Base-by-base conservation (phyloP, 441 rosid genomes). In the Adansonia gregorii region DNA sequence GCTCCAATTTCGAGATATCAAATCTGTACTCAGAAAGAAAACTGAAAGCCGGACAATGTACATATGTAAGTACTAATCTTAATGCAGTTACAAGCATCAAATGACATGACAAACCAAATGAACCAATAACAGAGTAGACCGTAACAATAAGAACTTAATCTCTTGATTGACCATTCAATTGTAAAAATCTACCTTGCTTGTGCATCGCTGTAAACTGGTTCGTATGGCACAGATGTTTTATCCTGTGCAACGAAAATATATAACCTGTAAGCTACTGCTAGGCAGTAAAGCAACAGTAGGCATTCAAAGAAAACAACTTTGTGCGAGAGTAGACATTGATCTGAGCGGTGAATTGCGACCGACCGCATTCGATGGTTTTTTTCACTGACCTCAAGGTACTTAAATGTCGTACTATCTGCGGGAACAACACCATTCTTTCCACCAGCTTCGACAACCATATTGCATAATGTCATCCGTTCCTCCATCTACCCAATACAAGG, bases 391-490 rank as follows among this genome's bases (percentile, higher is more conserved):
- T 94, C 93, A 69, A 95, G 92, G 78, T 95, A 94, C 83, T 92
- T 86, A 78, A 89, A 90, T 74, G 99, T 95, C 8, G 94, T 95
- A 82, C 86, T 84, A 83, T 95, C 99, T 78, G 98, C 94, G 22
- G 98, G 97, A 75, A 95, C 87, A 75, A 95, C 93, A 69, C 99
- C 98, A 73, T 95, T 95, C 88, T 94, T 96, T 51, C 97, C 99
- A 80, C 99, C 98, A 79, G 98, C 99, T 89, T 96, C 99, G 58
- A 96, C 84, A 69, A 93, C 99, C 99, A 95, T 95, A 85, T 93
- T 94, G 88, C 99, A 95, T 15, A 95, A 76, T 12, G 98, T 94
- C 98, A 96, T 95, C 67, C 98, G 88, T 77, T 96, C 99, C 92
- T 96, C 98, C 97, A 96, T 96, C 99, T 96, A 84, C 73, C 69